A percentile compares a stretch with the other conserved stretches of the same genome.
phyloP scores from a whole-genome alignment of 2,329 filamentous ascomycete genomes.

The Hymenoscyphus occultus region DNA sequence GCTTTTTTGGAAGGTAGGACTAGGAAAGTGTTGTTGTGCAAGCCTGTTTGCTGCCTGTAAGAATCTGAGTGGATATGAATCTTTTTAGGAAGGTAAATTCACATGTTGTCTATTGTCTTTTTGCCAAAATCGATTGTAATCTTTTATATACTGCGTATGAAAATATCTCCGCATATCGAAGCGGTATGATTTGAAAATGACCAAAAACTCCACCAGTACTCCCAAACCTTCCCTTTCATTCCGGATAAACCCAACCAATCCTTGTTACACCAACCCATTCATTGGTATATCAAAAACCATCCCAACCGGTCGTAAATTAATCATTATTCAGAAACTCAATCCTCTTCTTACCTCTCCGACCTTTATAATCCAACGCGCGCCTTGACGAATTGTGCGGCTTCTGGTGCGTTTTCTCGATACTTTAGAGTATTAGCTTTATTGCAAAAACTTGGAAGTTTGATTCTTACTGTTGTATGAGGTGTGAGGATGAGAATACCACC shows the following conservation, averaged over 20 bases:
- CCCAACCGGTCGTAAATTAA: neutral
- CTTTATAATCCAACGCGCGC: slow-evolving; percentile 1
- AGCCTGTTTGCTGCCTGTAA: neutral
- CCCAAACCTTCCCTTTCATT: neutral
- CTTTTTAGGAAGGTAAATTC: neutral
- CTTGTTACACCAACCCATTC: neutral
- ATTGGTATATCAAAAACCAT: neutral
- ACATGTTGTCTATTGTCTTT: neutral
- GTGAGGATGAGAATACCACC: slow-evolving; percentile 1
- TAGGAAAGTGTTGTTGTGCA: neutral
- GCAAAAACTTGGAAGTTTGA: neutral
- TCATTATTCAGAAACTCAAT: neutral
- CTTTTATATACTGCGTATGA: neutral
- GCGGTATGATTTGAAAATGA: neutral
- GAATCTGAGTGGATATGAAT: too few relatives aligned
- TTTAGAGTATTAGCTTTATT: neutral
- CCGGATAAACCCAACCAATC: neutral
- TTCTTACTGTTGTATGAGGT: slow-evolving; percentile 4
- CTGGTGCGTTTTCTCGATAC: neutral
- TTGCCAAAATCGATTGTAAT: neutral
- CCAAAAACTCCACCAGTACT: neutral
- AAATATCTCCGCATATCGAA: neutral
- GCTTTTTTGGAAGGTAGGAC: neutral
- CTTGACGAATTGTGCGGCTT: neutral
- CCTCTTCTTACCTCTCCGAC: neutral